Evolutionary conservation across 2,329 filamentous ascomycete species (phyloP).

Genomic region (Colletotrichum sp.): DNA sequence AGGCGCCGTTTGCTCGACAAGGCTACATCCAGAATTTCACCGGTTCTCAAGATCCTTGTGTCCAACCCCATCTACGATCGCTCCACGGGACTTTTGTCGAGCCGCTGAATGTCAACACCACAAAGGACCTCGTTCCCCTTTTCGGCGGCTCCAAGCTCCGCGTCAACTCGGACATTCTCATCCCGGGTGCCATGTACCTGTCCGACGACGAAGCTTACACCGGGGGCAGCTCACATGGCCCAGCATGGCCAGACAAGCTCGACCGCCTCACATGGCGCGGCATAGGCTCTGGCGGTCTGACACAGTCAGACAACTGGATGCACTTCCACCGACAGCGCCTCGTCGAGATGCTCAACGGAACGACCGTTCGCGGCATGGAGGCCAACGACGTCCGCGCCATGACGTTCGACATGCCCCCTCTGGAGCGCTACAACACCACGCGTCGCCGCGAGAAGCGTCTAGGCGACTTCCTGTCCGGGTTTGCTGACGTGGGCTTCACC

Average conservation of each 20-base stretch:
- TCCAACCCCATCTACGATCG: conserved; percentile 55
- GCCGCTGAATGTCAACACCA: conserved; percentile 54
- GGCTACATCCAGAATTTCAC: conserved; percentile 65
- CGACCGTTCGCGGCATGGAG: conserved; percentile 55
- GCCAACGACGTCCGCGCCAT: conserved; percentile 37
- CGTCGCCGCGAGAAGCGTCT: conserved; percentile 34
- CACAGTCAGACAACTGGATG: conserved; percentile 62
- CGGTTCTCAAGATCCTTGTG: conserved; percentile 60
- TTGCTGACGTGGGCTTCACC: conserved; percentile 50
- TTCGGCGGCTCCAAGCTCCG: conserved; percentile 68
- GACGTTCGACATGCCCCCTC: conserved; percentile 54
- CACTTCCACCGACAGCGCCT: conserved; percentile 76
- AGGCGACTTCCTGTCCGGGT: conserved; percentile 43
- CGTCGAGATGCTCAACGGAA: conserved; percentile 70
- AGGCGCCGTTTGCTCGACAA: conserved; percentile 39
- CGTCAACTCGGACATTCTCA: conserved; percentile 67
- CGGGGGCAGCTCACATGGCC: conserved; percentile 58
- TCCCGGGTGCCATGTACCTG: conserved; percentile 70
- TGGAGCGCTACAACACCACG: conserved; percentile 46
- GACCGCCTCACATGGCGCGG: conserved; percentile 67
- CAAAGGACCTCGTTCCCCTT: conserved; percentile 60
- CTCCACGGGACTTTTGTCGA: conserved; percentile 63
- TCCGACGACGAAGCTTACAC: conserved; percentile 61
- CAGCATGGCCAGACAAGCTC: conserved; percentile 61
- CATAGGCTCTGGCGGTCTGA: conserved; percentile 63